Percentiles rank a stretch among this genome's conserved stretches.
Conservation (phyloP, 495 filamentous ascomycete genomes). For the Podospora didyma region DNA sequence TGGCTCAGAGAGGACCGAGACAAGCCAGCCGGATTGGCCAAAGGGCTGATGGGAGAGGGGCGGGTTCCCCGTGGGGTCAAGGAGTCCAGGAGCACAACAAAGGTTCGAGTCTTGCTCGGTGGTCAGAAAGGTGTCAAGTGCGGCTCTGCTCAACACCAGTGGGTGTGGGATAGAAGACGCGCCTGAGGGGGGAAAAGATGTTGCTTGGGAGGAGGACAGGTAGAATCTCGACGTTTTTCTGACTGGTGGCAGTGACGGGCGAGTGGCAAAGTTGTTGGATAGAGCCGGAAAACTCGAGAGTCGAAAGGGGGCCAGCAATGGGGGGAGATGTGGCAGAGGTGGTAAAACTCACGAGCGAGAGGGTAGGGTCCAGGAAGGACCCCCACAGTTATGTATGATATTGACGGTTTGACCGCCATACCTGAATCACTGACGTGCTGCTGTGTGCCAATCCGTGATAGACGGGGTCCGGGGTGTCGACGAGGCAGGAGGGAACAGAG, state of each 20-base stretch:
- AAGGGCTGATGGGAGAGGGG: constrained; percentile 16
- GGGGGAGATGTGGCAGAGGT: constrained; percentile 13
- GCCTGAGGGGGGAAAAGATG: background rate
- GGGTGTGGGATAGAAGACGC: constrained; percentile 12
- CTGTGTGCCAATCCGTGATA: constrained; percentile 27
- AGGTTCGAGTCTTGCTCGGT: constrained; percentile 6
- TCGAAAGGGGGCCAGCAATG: background rate
- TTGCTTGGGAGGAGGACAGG: background rate
- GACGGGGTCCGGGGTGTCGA: constrained; percentile 13
- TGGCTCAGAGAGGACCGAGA: constrained; percentile 8
- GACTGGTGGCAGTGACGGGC: background rate
- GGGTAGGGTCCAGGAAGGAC: constrained; percentile 15
- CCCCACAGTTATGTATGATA: constrained; percentile 29
- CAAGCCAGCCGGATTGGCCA: constrained; percentile 20
- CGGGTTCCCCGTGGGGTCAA: constrained; percentile 23
- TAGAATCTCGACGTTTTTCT: background rate
- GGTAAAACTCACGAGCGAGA: constrained; percentile 13
- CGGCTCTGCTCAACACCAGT: constrained; percentile 14
- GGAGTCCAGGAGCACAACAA: constrained; percentile 12
- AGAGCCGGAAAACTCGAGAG: background rate
- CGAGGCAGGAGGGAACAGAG: constrained; percentile 7
- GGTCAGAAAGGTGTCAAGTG: background rate
- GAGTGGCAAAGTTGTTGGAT: background rate
- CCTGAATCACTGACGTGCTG: constrained; percentile 27
- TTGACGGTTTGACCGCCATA: constrained; percentile 24